Evolutionary conservation across 2,329 filamentous ascomycete species (phyloP).

Genomic region (Penicillium sp.): DNA sequence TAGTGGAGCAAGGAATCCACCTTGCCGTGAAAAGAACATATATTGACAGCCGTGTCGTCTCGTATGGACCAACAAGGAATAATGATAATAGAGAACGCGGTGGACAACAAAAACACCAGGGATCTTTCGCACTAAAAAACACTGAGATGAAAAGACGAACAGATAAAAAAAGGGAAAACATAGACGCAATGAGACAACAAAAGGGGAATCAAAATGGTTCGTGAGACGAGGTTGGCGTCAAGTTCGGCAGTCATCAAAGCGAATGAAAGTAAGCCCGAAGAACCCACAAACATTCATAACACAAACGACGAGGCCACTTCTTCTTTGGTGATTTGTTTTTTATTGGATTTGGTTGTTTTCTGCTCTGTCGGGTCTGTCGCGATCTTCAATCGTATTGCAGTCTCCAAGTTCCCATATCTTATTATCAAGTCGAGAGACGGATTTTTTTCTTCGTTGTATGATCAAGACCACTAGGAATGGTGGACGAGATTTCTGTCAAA

Average conservation of each 20-base stretch:
- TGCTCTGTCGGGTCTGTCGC: constrained; percentile 18
- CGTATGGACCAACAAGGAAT: constrained; percentile 21
- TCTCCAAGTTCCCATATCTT: constrained; percentile 1
- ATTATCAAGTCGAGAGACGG: not conserved
- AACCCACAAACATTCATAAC: constrained; percentile 26
- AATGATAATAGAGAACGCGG: constrained; percentile 17
- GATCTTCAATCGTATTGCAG: constrained; percentile 17
- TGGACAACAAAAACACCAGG: constrained; percentile 25
- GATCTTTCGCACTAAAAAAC: constrained; percentile 28
- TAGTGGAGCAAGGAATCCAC: constrained; percentile 10
- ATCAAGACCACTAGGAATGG: constrained; percentile 6
- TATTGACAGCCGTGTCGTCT: constrained; percentile 33
- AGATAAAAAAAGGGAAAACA: constrained; percentile 13
- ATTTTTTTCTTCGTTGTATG: not conserved
- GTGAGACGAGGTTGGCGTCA: constrained; percentile 39
- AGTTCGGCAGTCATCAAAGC: constrained; percentile 32
- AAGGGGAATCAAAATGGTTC: constrained; percentile 42
- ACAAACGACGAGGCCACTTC: constrained; percentile 20
- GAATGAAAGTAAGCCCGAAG: constrained; percentile 27
- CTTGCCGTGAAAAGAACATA: constrained; percentile 17
- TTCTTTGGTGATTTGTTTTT: constrained; percentile 19
- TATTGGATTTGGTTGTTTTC: constrained; percentile 10
- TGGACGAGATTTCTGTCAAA: constrained; percentile 3
- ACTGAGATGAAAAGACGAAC: constrained; percentile 5
- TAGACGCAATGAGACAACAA: constrained; percentile 31